phyloP scores from a whole-genome alignment of 495 filamentous ascomycete species.

The Baudoinia panamericana region DNA sequence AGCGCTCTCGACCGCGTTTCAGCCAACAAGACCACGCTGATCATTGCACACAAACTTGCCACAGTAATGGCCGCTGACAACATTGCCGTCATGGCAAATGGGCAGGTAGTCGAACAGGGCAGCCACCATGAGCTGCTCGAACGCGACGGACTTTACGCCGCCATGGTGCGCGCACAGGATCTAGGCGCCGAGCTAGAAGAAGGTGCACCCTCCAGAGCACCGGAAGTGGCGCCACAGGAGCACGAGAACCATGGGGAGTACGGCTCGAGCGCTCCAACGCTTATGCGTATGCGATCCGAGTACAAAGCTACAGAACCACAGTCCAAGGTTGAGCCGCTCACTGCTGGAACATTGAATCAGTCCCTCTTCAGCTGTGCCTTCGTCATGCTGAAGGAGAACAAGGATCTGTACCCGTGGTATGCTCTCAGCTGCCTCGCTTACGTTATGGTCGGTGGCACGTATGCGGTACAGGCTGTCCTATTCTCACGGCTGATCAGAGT shows the following conservation, averaged over 20 bases:
- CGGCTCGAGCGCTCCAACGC: not conserved
- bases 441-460: conserved; percentile 21
- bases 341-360: conserved; percentile 10
- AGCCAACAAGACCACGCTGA: conserved; percentile 20
- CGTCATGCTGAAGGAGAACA: conserved; percentile 13
- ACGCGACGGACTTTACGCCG: conserved; percentile 20
- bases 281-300: conserved; percentile 12
- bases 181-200: conserved; percentile 11
- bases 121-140: conserved; percentile 20
- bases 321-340: conserved; percentile 5
- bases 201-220: conserved; percentile 2
- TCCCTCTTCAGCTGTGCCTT: conserved; percentile 7
- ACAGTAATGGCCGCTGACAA: conserved; percentile 24
- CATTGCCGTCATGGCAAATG: conserved; percentile 23
- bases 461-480: conserved; percentile 27
- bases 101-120: conserved; percentile 24
- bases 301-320: conserved; percentile 3
- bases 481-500: conserved; percentile 24
- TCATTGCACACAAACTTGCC: conserved; percentile 26
- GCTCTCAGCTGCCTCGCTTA: conserved; percentile 2
- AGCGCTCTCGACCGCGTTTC: conserved; percentile 20
- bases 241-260: too few species aligned
- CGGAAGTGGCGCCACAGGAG: too few species aligned
- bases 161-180: conserved; percentile 20
- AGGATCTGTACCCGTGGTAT: conserved; percentile 10